phyloP scores from a whole-genome alignment of 805 yeast species.

The Barnettozyma sucrosica region DNA sequence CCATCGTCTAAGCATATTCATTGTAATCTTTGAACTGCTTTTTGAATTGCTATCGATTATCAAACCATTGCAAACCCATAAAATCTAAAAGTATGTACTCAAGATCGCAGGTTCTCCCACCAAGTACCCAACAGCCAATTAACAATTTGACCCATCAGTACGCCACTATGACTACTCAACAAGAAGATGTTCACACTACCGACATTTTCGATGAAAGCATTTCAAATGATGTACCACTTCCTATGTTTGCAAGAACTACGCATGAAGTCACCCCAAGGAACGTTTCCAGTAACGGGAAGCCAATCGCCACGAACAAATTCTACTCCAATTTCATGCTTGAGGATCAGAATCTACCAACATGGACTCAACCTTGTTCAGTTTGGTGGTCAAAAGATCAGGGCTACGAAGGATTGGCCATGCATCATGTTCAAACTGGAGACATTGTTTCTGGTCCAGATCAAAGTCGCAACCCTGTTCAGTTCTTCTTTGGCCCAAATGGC shows the following conservation, averaged over 20 bases:
- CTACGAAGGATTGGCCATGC: conserved; percentile 56
- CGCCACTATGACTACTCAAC: conserved; percentile 7
- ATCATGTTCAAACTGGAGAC: conserved; percentile 55
- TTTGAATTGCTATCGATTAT: conserved; percentile 10
- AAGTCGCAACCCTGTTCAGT: conserved; percentile 44
- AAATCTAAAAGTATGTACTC: conserved; percentile 21
- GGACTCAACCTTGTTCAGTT: conserved; percentile 79
- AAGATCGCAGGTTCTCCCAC: conserved; percentile 25
- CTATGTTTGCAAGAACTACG: conserved; percentile 29
- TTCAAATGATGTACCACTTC: conserved; percentile 38
- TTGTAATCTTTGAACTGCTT: conserved; percentile 4
- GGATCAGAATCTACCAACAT: conserved; percentile 60
- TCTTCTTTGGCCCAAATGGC: conserved; percentile 63
- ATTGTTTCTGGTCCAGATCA: conserved; percentile 68
- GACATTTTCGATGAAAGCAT: conserved; percentile 40
- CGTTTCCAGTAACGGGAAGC: conserved; percentile 25
- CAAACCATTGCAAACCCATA: not conserved
- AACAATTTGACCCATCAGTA: not conserved
- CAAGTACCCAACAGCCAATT: not conserved
- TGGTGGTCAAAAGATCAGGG: conserved; percentile 53
- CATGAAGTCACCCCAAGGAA: conserved; percentile 28
- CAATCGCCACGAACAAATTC: conserved; percentile 73
- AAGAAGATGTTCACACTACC: not conserved
- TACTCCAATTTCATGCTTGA: conserved; percentile 68
- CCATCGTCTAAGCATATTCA: not conserved